phyloP scores from a whole-genome alignment of 164 flowering plant species.

The Annona cherimola region DNA sequence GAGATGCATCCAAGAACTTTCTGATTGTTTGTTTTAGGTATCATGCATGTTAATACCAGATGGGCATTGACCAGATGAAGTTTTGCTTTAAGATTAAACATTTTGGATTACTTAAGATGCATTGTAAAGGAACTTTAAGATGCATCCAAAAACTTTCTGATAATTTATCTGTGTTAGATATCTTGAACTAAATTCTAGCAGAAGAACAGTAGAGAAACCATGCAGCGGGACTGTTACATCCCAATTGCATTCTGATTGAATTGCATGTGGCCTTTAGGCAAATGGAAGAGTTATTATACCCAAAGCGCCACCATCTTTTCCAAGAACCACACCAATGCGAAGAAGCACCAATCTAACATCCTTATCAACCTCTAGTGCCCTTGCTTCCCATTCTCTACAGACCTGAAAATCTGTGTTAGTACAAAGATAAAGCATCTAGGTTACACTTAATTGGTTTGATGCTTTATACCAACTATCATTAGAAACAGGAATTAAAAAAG shows the following conservation, averaged over 20 bases:
- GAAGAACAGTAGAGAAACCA: background rate
- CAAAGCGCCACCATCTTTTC: slow-evolving; percentile 98
- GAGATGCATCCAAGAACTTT: too few species aligned
- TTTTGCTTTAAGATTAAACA: background rate
- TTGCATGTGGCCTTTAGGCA: slow-evolving; percentile 5
- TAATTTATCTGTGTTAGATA: too few species aligned
- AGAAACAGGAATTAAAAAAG: too few species aligned
- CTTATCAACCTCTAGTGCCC: slow-evolving; percentile 62
- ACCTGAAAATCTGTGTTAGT: slow-evolving; percentile 43
- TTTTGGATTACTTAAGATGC: background rate
- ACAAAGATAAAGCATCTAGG: slow-evolving; percentile 2
- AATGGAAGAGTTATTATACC: slow-evolving; percentile 33
- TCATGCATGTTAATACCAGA: too few species aligned
- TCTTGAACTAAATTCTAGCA: background rate
- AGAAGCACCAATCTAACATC: slow-evolving; percentile 76
- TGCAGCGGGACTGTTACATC: background rate
- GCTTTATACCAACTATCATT: too few species aligned
- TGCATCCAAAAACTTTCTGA: too few species aligned
- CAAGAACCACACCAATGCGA: slow-evolving; percentile 94
- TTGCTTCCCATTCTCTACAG: slow-evolving; percentile 96
- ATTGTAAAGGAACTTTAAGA: too few species aligned
- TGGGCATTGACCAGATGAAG: background rate
- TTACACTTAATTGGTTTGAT: too few species aligned
- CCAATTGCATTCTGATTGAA: background rate
- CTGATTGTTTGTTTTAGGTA: too few species aligned